These are phyloP conservation scores for Centella asiatica DNA, from an alignment of 129 eudicot species.

Conservation along the genomic window DNA sequence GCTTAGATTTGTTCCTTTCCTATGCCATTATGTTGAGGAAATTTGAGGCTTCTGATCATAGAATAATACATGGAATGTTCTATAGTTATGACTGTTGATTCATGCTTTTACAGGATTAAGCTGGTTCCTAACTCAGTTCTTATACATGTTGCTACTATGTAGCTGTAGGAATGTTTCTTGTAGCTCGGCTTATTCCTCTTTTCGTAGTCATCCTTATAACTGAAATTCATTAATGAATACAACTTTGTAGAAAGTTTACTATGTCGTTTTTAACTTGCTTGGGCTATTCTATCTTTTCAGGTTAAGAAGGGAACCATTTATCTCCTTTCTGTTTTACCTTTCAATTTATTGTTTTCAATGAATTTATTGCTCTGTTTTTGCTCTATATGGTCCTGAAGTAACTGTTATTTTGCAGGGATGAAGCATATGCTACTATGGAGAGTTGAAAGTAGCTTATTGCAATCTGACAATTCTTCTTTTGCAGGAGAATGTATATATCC, in stretches of 20 bases:
- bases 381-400: conserved; percentile 10
- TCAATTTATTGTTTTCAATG: background rate
- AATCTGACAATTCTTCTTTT: conserved; percentile 3
- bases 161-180: too few relatives aligned
- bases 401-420: conserved; percentile 51
- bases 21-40: background rate
- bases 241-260: background rate
- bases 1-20: background rate
- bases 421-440: conserved; percentile 38
- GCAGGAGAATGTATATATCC: background rate
- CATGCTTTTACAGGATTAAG: conserved; percentile 9
- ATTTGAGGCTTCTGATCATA: background rate
- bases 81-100: conserved; percentile 8
- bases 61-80: background rate
- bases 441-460: conserved; percentile 27
- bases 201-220: too few relatives aligned
- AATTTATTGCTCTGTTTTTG: background rate
- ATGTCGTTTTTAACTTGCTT: conserved; percentile 5
- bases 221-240: too few relatives aligned
- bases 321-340: background rate
- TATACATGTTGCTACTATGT: background rate
- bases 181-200: too few relatives aligned
- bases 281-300: conserved; percentile 26
- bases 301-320: conserved; percentile 3
- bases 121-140: background rate